Evolutionary conservation across 2,329 filamentous ascomycete genomes (phyloP).

Genomic region (Cladosporium sp.): DNA sequence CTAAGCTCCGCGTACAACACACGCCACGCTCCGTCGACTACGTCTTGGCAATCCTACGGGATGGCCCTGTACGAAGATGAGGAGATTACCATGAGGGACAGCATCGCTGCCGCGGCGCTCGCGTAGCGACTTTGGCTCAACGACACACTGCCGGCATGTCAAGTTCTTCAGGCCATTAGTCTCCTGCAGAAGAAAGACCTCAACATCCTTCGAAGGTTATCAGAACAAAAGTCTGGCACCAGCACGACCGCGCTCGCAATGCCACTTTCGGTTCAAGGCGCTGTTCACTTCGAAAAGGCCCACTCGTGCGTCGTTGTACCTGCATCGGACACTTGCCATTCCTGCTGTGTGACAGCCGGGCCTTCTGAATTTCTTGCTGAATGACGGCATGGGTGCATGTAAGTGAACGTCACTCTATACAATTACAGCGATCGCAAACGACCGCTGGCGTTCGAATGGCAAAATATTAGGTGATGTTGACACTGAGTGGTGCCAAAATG

Average conservation of each 20-base stretch:
- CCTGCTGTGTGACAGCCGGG: slow-evolving; percentile 1
- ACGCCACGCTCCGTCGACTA: background rate
- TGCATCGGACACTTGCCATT: background rate
- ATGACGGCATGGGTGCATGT: slow-evolving; percentile 5
- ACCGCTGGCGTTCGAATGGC: background rate
- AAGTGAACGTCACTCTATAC: background rate
- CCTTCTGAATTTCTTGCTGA: background rate
- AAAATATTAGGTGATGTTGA: background rate
- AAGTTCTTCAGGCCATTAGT: slow-evolving; percentile 1
- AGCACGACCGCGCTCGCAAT: slow-evolving; percentile 5
- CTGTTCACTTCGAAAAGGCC: background rate
- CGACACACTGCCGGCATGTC: background rate
- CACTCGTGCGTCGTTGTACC: slow-evolving; percentile 1
- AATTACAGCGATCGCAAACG: background rate
- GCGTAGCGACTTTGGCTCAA: background rate
- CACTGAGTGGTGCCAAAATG: background rate
- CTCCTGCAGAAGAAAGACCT: background rate
- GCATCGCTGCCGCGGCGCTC: background rate
- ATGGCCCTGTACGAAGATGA: background rate
- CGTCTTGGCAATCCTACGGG: background rate
- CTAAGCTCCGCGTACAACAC: background rate
- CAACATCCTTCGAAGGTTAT: slow-evolving; percentile 3
- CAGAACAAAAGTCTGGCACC: slow-evolving; percentile 1
- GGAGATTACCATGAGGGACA: background rate
- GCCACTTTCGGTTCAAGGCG: slow-evolving; percentile 4